Evolutionary conservation across 352 stramenopile species (phyloP).

Genomic region (Globisporangium canariense): DNA sequence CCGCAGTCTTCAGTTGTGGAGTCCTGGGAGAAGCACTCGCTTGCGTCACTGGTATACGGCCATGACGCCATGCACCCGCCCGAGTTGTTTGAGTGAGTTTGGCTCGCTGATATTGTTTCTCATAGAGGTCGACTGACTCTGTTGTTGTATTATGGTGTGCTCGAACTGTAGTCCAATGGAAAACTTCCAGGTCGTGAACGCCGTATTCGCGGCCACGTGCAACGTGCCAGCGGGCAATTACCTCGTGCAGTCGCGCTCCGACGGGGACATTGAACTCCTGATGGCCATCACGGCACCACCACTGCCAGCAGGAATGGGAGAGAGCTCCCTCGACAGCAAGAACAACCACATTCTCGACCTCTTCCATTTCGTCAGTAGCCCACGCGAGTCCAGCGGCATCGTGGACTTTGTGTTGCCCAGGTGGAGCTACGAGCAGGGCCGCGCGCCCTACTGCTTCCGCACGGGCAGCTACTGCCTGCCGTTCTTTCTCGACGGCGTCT

Average conservation of each 20-base stretch:
- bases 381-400: background rate
- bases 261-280: conserved; percentile 14
- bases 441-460: conserved; percentile 56
- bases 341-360: background rate
- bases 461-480: conserved; percentile 49
- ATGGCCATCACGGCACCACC: background rate
- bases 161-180: conserved; percentile 23
- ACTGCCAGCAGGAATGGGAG: background rate
- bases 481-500: conserved; percentile 47
- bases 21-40: conserved; percentile 47
- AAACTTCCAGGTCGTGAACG: conserved; percentile 35
- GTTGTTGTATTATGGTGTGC: background rate
- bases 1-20: conserved; percentile 27
- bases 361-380: conserved; percentile 6
- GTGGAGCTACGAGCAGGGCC: conserved; percentile 39
- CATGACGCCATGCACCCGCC: conserved; percentile 26
- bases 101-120: background rate
- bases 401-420: conserved; percentile 29
- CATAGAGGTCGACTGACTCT: background rate
- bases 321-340: background rate
- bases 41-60: conserved; percentile 42
- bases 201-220: conserved; percentile 25
- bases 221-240: conserved; percentile 39
- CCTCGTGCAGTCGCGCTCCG: conserved; percentile 22
- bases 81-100: conserved; percentile 61